Evolutionary conservation across 73 alveolate genomes (phyloP), one percentile per base, ranked within the genome.

Genomic region (Paraurostyla sp.): DNA sequence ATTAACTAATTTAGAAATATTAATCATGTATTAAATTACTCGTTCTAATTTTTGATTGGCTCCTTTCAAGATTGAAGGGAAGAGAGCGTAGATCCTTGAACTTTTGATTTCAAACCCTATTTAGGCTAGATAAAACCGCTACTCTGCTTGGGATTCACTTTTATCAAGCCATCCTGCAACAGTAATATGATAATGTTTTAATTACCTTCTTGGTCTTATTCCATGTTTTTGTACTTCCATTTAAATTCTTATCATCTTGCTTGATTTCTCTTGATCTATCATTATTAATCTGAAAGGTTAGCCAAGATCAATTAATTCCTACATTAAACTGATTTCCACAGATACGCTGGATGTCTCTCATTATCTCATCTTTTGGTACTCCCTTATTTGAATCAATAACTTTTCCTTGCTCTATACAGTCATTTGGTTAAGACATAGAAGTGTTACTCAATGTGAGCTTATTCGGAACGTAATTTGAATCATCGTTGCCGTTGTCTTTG

Each of bases 371-470:
- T 20, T 52, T 52, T 6, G 69, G 13, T 18, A 35, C 69, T 52
- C 69, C 69, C 30, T 52, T 52, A 52, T 52, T 52, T 52, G 69
- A 52, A 52, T 52, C 69, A 52, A 35, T 52, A 52, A 52, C 69
- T 52, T 52, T 52, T 52, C 69, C 69, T n/a, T 9, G 4, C 69
- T 52, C 69, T 52, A 52, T 18, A 52, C 4, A 9, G 33, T 18
- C 13, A 35, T 6, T 52, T 18, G 23, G 69, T 20, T 18, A 52
- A 18, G 69, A 18, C 38, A 25, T n/a, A 9, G 13, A 4, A 20
- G 4, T 9, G 33, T 18, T 52, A 52, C 69, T 52, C 23, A 9
- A 52, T 25, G 13, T 52, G 38, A 52, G 23, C 33, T 52, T 18
- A 18, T 35, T 52, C 69, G 69, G 69, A 18, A 52, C 69, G 30